Evolutionary conservation across 139 green algal genomes (phyloP), one percentile per base, ranked within the genome.

Genomic region (Zygnema circumcarinatum): DNA sequence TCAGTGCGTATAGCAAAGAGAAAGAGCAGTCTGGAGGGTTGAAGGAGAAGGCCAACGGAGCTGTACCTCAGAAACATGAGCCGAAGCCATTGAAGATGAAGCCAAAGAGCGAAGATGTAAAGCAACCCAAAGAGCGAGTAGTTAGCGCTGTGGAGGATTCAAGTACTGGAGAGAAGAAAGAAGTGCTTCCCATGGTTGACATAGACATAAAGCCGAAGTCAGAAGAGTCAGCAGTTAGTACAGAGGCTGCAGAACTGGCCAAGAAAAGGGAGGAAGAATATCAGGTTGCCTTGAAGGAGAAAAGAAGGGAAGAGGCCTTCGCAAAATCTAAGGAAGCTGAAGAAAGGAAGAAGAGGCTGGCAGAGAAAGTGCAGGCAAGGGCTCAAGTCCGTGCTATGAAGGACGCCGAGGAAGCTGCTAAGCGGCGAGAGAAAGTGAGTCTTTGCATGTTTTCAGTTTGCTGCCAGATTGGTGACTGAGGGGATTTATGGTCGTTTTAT

Each of bases 291-390:
- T 78, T 78, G 79, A 81, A 38, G 76, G 33, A 83, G 80, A 87
- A 83, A 38, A 54, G 83, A 38, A 38, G 83, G 20, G 76, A 88
- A 42, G 84, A 89, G 84, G 85, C 56, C 33, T 68, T 90, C 39
- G 52, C 35, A 33, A 90, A 90, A 62, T 38, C 79, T 2, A 88
- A 73, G 79, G 79, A 90, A 53, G 85, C 85, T 36, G 85, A 88
- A 69, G 85, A 62, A 38, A 79, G 84, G 16, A 90, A 90, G 85
- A 81, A 33, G 47, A 88, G 38, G 31, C n/a, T 68, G 78, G 85
- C 85, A 25, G 85, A 88, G 76, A 81, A 68, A 39, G 79, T 67
- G 25, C 29, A 88, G 39, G 38, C 83, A 35, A 83, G 38, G 22
- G 79, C 79, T 11, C 40, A 36, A 36, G 79, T 67, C n/a, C 76